Conservation (phyloP, 768 basidiomycete genomes). For the Lentinus tigrinus region DNA sequence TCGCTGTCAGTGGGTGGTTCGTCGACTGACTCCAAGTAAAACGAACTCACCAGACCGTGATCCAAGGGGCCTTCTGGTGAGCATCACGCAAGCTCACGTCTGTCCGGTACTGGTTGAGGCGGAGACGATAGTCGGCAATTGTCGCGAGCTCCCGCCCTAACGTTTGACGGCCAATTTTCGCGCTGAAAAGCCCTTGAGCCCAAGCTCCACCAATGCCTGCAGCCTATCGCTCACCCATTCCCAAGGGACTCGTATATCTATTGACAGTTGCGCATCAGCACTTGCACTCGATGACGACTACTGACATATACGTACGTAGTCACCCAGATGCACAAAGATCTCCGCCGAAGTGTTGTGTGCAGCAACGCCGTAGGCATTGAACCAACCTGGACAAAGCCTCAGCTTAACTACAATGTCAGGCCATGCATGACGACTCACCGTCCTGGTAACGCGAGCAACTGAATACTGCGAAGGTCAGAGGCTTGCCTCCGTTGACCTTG, state of each 20-base stretch:
- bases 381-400: slow-evolving; percentile 40
- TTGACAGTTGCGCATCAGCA: not conserved
- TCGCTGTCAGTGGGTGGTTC: not conserved
- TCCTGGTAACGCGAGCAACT: slow-evolving; percentile 56
- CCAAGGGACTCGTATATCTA: slow-evolving; percentile 52
- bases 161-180: slow-evolving; percentile 47
- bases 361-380: slow-evolving; percentile 60
- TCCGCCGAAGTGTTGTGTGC: slow-evolving; percentile 52
- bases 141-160: slow-evolving; percentile 56
- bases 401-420: not conserved
- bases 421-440: slow-evolving; percentile 30
- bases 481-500: slow-evolving; percentile 51
- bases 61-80: slow-evolving; percentile 53
- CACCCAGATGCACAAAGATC: slow-evolving; percentile 57
- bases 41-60: slow-evolving; percentile 48
- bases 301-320: slow-evolving; percentile 44
- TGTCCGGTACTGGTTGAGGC: slow-evolving; percentile 51
- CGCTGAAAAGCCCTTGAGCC: slow-evolving; percentile 36
- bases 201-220: too few relatives aligned
- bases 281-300: not conserved
- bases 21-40: not conserved
- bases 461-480: slow-evolving; percentile 54
- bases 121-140: slow-evolving; percentile 53
- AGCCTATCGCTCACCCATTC: slow-evolving; percentile 22
- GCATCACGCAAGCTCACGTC: slow-evolving; percentile 47